A percentile compares a stretch with the other conserved stretches of the same genome.
These are phyloP conservation scores for Candida tetrigidarum DNA, from an alignment of 1,139 yeast genomes.

Conservation along the genomic window DNA sequence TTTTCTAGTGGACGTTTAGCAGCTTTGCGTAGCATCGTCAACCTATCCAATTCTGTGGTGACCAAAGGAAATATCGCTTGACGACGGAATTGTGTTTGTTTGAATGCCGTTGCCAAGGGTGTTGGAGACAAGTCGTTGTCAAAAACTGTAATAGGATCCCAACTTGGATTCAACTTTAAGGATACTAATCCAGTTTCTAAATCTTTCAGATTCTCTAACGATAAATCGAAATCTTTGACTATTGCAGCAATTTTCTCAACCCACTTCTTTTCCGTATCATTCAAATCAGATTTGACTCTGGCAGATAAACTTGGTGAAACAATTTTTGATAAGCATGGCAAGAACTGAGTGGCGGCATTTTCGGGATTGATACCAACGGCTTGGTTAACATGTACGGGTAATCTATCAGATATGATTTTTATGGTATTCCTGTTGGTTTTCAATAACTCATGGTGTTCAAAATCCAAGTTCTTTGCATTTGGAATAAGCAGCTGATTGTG, in stretches of 20 bases:
- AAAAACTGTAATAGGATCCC: conserved; percentile 37
- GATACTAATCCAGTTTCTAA: conserved; percentile 33
- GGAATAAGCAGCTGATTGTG: conserved; percentile 34
- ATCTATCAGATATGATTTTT: conserved; percentile 26
- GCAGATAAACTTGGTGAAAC: conserved; percentile 45
- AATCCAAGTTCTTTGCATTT: conserved; percentile 46
- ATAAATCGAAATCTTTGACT: conserved; percentile 30
- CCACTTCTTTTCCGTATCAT: conserved; percentile 27
- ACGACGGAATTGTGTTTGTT: conserved; percentile 34
- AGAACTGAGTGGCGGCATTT: conserved; percentile 29
- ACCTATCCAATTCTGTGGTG: conserved; percentile 44
- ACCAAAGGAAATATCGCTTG: conserved; percentile 43
- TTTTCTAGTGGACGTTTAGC: conserved; percentile 34
- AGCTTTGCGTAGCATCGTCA: conserved; percentile 24
- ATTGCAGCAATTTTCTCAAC: conserved; percentile 35
- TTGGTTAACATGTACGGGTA: conserved; percentile 32
- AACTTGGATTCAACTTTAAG: conserved; percentile 39
- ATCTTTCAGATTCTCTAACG: conserved; percentile 39
- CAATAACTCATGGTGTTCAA: conserved; percentile 39
- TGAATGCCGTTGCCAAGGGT: conserved; percentile 19
- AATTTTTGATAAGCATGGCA: conserved; percentile 53
- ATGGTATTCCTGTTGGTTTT: conserved; percentile 33
- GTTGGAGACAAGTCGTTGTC: conserved; percentile 27
- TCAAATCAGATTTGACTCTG: conserved; percentile 29
- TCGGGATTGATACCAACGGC: conserved; percentile 37